phyloP scores from a whole-genome alignment of 2,329 filamentous ascomycete genomes.

The Cercospora sesami region DNA sequence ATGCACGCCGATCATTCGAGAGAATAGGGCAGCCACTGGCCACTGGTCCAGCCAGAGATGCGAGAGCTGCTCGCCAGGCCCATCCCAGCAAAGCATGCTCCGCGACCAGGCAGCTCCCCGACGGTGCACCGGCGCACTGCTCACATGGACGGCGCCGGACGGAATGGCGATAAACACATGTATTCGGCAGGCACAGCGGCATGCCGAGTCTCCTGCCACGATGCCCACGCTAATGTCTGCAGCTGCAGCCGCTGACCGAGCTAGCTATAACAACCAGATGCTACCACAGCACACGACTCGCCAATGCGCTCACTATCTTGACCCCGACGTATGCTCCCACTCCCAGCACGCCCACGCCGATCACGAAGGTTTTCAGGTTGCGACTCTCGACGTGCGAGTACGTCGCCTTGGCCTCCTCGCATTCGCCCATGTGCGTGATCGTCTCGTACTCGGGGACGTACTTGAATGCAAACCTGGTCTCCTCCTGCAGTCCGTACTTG shows the following conservation, averaged over 20 bases:
- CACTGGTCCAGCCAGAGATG: not conserved
- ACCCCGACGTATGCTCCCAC: conserved; percentile 27
- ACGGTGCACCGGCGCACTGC: not conserved
- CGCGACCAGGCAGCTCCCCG: not conserved
- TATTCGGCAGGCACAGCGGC: not conserved
- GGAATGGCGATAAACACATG: not conserved
- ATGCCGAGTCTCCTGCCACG: not conserved
- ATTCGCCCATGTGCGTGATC: conserved; percentile 50
- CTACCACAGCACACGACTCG: conserved; percentile 25
- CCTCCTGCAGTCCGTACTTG: conserved; percentile 61
- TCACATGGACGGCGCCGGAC: not conserved
- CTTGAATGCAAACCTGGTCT: conserved; percentile 57
- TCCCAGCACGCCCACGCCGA: conserved; percentile 37
- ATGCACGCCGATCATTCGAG: conserved; percentile 1
- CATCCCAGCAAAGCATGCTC: not conserved
- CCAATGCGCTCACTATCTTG: conserved; percentile 26
- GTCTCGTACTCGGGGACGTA: conserved; percentile 55
- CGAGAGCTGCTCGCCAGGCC: not conserved
- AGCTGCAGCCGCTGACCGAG: conserved; percentile 9
- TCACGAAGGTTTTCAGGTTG: conserved; percentile 49
- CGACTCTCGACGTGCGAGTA: conserved; percentile 48
- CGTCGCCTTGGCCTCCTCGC: conserved; percentile 42
- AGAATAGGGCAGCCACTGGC: not conserved
- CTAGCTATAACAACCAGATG: conserved; percentile 5
- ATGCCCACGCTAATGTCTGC: conserved; percentile 1